phyloP scores from a whole-genome alignment of 352 stramenopile species.

The Globisporangium cystogenes region DNA sequence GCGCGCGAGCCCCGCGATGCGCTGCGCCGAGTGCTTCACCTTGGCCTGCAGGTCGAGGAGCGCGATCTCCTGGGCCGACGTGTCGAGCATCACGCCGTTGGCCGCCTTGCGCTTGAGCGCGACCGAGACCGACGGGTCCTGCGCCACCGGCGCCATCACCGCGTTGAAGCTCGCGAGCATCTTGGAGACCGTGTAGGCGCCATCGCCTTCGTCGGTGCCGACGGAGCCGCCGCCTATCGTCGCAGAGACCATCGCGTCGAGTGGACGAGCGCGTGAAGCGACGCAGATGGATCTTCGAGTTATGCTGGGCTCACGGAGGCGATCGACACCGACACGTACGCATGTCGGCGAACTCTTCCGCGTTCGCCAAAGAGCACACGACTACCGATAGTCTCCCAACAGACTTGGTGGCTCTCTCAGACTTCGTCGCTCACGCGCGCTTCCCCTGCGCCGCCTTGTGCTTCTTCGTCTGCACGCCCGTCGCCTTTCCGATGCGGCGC shows the following conservation, averaged over 20 bases:
- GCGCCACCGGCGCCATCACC: slow-evolving; percentile 61
- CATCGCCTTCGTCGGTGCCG: background rate
- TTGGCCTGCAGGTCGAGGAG: slow-evolving; percentile 71
- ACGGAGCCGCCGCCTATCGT: too few relatives aligned
- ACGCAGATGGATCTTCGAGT: too few relatives aligned
- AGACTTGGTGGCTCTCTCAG: too few relatives aligned
- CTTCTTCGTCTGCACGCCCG: slow-evolving; percentile 73
- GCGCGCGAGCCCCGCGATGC: slow-evolving; percentile 32
- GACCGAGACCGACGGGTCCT: slow-evolving; percentile 35
- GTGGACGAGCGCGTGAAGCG: background rate
- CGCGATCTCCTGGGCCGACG: slow-evolving; percentile 62
- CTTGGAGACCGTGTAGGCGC: slow-evolving; percentile 81
- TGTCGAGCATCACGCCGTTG: slow-evolving; percentile 81
- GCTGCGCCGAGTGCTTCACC: slow-evolving; percentile 62
- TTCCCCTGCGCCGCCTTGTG: slow-evolving; percentile 22
- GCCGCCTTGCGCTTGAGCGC: slow-evolving; percentile 67
- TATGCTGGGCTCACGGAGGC: too few relatives aligned
- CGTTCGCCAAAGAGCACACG: too few relatives aligned
- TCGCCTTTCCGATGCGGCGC: slow-evolving; percentile 72
- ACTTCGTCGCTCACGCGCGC: background rate
- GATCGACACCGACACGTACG: too few relatives aligned
- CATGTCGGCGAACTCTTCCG: too few relatives aligned
- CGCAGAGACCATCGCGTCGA: slow-evolving; percentile 22
- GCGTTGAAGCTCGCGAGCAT: slow-evolving; percentile 82
- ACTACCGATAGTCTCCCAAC: too few relatives aligned